These are phyloP conservation scores for Cyphellophora attinorum DNA, from an alignment of 2,329 filamentous ascomycete genomes.

Conservation along the genomic window DNA sequence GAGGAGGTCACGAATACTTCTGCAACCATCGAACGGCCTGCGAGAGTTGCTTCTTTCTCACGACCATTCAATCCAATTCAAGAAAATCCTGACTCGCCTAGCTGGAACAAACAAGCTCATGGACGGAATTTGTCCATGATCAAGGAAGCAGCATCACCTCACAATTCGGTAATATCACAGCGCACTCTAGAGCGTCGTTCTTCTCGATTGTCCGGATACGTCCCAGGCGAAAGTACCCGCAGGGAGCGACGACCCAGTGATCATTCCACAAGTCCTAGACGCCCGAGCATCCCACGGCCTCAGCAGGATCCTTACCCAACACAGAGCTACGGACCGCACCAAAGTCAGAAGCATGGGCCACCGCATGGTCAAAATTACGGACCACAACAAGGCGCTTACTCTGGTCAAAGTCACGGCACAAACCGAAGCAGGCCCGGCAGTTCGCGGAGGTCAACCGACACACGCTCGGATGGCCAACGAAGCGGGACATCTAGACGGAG, in stretches of 20 bases:
- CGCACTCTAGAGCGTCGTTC: background rate
- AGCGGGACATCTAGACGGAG: too few relatives aligned
- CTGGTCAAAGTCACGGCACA: too few relatives aligned
- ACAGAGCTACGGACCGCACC: background rate
- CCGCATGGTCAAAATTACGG: too few relatives aligned
- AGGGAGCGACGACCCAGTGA: background rate
- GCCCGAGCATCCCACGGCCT: background rate
- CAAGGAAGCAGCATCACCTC: slow-evolving; percentile 2
- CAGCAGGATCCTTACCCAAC: background rate
- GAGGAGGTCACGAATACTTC: too few relatives aligned
- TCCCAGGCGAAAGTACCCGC: background rate
- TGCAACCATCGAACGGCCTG: background rate
- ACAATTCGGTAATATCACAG: slow-evolving; percentile 1
- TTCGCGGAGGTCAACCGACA: too few relatives aligned
- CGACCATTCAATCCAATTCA: background rate
- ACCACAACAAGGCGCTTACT: too few relatives aligned
- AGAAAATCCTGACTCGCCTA: background rate
- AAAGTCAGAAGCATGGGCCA: too few relatives aligned
- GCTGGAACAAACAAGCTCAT: background rate
- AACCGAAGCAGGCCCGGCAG: too few relatives aligned
- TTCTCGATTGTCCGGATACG: background rate
- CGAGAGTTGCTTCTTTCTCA: background rate
- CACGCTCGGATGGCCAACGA: too few relatives aligned
- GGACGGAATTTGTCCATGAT: slow-evolving; percentile 1
- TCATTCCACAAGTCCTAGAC: background rate